Evolutionary conservation across 1,284 basidiomycete genomes (phyloP), one percentile per base, ranked within the genome.

Genomic region (Malassezia globosa): DNA sequence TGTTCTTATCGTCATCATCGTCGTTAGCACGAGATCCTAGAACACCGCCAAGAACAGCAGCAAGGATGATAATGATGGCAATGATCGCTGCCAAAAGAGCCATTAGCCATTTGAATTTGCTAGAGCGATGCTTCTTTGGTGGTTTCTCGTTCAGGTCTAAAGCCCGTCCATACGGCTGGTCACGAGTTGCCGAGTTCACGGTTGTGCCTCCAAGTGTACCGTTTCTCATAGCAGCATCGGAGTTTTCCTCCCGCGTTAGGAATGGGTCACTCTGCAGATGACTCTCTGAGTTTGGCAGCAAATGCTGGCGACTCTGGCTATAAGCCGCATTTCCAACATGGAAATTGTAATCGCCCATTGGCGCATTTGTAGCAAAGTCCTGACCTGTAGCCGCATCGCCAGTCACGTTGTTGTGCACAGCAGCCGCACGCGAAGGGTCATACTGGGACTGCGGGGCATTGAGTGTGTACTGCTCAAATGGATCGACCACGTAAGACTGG

Each of bases 11-110:
- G 36, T 57, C 55, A 72, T 77, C 75, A 76, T 75, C 76, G 59
- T 76, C 73, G 42, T 64, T 42, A 13, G 63, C 56, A 14, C 80
- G 77, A 35, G 75, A 75, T 18, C 84, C 85, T 31, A 89, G 64
- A 26, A 87, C 79, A 65, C 81, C 83, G 46, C 84, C 87, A 42
- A 89, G 74, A 22, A 88, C 83, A 40, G 81, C 85, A 46, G 75
- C 85, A 55, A 81, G 72, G 61, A 87, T 81, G 60, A 86, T 76
- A 38, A 58, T 49, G 22, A 59, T 56, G 46, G 84, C 35, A 42
- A 72, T 48, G 43, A 66, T 56, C 19, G 56, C 51, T 11, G 59
- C 37, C 22, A 64, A 59, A 13, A 68, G 46, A 40, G 34, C 37
- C 21, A 23, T 29, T 13, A 43, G 41, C 41, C 41, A 43, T 31